phyloP scores from a whole-genome alignment of 139 green algal species.

The Tetradesmus obliquus region DNA sequence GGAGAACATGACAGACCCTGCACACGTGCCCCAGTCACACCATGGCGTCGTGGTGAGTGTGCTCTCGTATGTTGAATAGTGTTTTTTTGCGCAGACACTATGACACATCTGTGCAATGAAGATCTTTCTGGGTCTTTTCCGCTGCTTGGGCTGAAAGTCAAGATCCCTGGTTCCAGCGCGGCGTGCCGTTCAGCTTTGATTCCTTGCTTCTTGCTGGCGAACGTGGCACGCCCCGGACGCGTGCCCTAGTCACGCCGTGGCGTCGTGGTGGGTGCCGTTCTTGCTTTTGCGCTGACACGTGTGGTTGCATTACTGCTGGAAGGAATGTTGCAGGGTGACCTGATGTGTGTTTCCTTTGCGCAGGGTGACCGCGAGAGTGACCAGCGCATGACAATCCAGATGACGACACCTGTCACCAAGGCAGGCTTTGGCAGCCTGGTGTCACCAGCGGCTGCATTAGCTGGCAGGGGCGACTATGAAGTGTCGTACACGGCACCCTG shows the following conservation, averaged over 20 bases:
- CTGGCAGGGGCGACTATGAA: background rate
- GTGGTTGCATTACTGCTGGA: too few relatives aligned
- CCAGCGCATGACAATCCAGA: constrained; percentile 34
- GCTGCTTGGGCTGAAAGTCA: too few relatives aligned
- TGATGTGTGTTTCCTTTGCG: background rate
- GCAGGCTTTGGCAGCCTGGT: background rate
- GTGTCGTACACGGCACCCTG: background rate
- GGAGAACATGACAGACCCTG: constrained; percentile 36
- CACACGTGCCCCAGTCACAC: constrained; percentile 36
- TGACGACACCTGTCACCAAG: background rate
- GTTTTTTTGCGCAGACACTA: background rate
- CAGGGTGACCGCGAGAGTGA: constrained; percentile 27
- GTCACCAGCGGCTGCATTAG: background rate
- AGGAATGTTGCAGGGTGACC: too few relatives aligned
- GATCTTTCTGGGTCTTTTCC: background rate
- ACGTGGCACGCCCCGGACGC: background rate
- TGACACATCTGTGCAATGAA: background rate
- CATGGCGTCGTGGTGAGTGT: constrained; percentile 33
- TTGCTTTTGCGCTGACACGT: background rate
- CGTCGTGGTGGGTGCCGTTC: background rate
- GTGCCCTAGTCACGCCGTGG: background rate
- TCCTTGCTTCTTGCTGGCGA: background rate
- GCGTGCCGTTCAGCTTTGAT: background rate
- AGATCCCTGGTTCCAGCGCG: too few relatives aligned
- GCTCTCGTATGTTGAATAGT: background rate